Percentiles rank a stretch among this genome's conserved stretches.
These are phyloP conservation scores for Penicillium freii DNA, from an alignment of 2,329 filamentous ascomycete species.

Conservation along the genomic window DNA sequence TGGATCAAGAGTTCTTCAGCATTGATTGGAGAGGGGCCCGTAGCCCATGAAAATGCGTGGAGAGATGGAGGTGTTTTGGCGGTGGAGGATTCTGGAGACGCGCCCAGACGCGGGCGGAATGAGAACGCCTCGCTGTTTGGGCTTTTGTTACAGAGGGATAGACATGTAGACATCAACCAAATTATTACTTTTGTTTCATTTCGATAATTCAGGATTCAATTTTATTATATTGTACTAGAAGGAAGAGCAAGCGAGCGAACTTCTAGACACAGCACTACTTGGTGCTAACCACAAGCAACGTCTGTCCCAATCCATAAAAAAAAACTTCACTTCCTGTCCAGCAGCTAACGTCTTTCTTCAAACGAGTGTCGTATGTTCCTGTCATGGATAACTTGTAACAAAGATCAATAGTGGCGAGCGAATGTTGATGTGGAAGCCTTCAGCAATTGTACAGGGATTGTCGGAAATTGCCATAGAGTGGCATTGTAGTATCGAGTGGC, in stretches of 20 bases:
- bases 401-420: not conserved
- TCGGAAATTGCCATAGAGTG: not conserved
- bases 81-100: conserved; percentile 27
- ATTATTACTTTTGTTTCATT: not conserved
- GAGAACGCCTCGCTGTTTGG: not conserved
- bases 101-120: conserved; percentile 26
- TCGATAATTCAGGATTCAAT: not conserved
- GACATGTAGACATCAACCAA: not conserved
- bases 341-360: not conserved
- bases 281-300: not conserved
- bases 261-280: not conserved
- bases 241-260: not conserved
- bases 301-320: not conserved
- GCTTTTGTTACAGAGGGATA: not conserved
- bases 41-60: conserved; percentile 10
- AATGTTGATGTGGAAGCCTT: not conserved
- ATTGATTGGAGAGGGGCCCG: conserved; percentile 12
- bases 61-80: conserved; percentile 19
- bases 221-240: not conserved
- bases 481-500: not conserved
- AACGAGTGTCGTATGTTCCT: not conserved
- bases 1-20: not conserved
- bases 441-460: not conserved
- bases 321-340: not conserved
- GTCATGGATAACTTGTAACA: not conserved